Evolutionary conservation across 305 asterid genomes (phyloP).

Genomic region (Fraxinus dipetala): DNA sequence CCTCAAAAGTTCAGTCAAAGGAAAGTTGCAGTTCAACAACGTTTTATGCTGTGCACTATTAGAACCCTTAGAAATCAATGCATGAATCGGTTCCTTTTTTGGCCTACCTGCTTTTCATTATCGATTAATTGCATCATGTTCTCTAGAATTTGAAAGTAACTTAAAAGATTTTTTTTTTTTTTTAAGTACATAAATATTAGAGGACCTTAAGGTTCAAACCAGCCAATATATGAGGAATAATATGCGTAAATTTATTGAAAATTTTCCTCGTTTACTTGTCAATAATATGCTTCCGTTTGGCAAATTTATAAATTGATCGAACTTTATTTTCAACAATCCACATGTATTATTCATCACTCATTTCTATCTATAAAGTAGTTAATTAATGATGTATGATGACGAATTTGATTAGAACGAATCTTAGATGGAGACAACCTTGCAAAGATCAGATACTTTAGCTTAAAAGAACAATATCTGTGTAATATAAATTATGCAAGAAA

Average conservation of each 20-base stretch:
- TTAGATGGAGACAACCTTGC: constrained; percentile 26
- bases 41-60: constrained; percentile 3
- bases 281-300: background rate
- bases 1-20: constrained; percentile 21
- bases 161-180: constrained; percentile 16
- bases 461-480: constrained; percentile 1
- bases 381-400: background rate
- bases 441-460: constrained; percentile 26
- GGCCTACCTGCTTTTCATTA: constrained; percentile 11
- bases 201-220: background rate
- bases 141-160: background rate
- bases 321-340: background rate
- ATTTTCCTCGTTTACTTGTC: background rate
- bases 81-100: constrained; percentile 5
- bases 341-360: too few species aligned
- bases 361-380: background rate
- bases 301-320: too few species aligned
- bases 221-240: background rate
- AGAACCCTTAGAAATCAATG: background rate
- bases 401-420: constrained; percentile 7
- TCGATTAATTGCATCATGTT: background rate
- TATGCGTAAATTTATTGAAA: background rate
- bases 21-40: constrained; percentile 16
- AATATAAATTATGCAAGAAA: constrained; percentile 13
- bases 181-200: background rate